phyloP scores from a whole-genome alignment of 1,284 basidiomycete genomes.

The Peniophora sp. region DNA sequence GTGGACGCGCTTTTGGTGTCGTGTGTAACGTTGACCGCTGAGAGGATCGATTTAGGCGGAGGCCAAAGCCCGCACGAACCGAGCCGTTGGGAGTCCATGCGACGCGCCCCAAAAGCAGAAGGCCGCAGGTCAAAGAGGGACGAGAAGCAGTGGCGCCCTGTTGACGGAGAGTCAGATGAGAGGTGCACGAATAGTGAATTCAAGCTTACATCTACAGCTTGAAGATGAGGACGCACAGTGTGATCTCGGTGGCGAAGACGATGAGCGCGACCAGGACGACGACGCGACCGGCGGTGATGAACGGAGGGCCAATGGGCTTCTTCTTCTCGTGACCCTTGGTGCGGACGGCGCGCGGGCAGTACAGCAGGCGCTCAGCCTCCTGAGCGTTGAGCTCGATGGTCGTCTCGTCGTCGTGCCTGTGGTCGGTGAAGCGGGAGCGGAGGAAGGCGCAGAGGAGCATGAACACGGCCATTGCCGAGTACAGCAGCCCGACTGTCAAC shows the following conservation, averaged over 20 bases:
- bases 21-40: no score
- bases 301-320: slow-evolving; percentile 66
- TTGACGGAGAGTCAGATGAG: no score
- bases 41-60: no score
- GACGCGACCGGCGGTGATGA: slow-evolving; percentile 73
- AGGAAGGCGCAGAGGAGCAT: slow-evolving; percentile 54
- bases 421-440: slow-evolving; percentile 33
- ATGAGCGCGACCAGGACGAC: slow-evolving; percentile 54
- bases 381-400: not conserved
- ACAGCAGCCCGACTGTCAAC: slow-evolving; percentile 60
- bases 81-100: no score
- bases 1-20: no score
- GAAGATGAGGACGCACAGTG: slow-evolving; percentile 53
- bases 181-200: no score
- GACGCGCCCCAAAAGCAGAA: no score
- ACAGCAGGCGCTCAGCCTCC: slow-evolving; percentile 3
- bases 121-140: no score
- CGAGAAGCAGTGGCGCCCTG: no score
- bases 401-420: slow-evolving; percentile 45
- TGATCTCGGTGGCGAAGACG: slow-evolving; percentile 59
- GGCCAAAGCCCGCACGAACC: no score
- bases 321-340: slow-evolving; percentile 53
- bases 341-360: slow-evolving; percentile 21
- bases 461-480: slow-evolving; percentile 54
- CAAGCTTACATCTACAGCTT: slow-evolving; percentile 8